Percentiles rank a stretch among this genome's conserved stretches.
Conservation (phyloP, 495 filamentous ascomycete genomes). For the Tuber borchii region DNA sequence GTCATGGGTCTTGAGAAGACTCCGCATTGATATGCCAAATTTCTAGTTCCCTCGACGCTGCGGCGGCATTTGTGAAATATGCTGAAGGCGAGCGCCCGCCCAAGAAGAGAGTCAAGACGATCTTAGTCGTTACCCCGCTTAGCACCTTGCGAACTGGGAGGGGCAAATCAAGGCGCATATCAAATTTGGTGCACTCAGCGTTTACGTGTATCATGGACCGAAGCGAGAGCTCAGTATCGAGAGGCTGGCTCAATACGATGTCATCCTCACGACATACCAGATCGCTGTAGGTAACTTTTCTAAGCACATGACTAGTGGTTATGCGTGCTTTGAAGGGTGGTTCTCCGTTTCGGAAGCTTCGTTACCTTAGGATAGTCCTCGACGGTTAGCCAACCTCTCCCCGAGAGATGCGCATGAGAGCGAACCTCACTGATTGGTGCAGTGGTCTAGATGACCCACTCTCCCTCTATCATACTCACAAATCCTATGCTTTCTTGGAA, state of each 20-base stretch:
- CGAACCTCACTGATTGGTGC: neutral
- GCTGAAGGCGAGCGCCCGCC: slow-evolving; percentile 39
- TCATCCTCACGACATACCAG: slow-evolving; percentile 88
- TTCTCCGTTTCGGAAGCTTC: slow-evolving; percentile 66
- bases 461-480: slow-evolving; percentile 69
- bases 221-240: slow-evolving; percentile 61
- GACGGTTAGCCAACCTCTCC: slow-evolving; percentile 50
- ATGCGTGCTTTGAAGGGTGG: slow-evolving; percentile 43
- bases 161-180: slow-evolving; percentile 80
- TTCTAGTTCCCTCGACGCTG: slow-evolving; percentile 54
- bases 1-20: slow-evolving; percentile 99
- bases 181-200: slow-evolving; percentile 50
- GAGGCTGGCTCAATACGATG: slow-evolving; percentile 64
- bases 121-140: slow-evolving; percentile 82
- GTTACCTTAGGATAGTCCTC: slow-evolving; percentile 91
- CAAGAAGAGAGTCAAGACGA: slow-evolving; percentile 62
- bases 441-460: slow-evolving; percentile 84
- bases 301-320: slow-evolving; percentile 50
- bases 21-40: slow-evolving; percentile 74
- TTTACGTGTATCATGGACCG: slow-evolving; percentile 78
- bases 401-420: neutral
- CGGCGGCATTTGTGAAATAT: slow-evolving; percentile 52
- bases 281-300: slow-evolving; percentile 71
- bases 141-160: slow-evolving; percentile 89
- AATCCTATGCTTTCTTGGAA: slow-evolving; percentile 76